Evolutionary conservation across 1,139 yeast species (phyloP).

Genomic region (Pichia cactophila): DNA sequence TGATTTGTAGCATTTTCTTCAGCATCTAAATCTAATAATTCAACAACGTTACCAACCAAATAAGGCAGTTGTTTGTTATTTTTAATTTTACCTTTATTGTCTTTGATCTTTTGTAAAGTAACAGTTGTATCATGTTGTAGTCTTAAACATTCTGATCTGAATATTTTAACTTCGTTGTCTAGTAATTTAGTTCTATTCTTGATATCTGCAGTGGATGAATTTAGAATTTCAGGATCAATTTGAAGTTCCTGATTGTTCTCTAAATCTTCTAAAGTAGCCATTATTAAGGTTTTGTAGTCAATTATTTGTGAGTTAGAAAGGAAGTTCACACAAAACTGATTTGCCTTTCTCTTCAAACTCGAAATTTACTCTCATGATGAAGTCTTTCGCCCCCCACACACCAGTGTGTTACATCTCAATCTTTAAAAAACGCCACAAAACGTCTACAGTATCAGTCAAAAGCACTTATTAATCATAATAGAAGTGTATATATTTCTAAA

Average conservation of each 20-base stretch:
- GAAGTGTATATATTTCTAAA: not conserved
- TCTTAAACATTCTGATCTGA: slow-evolving; percentile 88
- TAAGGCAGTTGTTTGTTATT: slow-evolving; percentile 95
- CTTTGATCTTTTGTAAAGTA: slow-evolving; percentile 91
- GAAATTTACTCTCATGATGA: not conserved
- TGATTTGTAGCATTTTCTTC: slow-evolving; percentile 84
- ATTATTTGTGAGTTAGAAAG: too few relatives aligned
- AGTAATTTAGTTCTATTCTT: slow-evolving; percentile 77
- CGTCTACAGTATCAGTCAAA: not conserved
- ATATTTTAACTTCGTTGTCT: slow-evolving; percentile 93
- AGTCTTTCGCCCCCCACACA: too few relatives aligned
- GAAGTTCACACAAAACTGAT: not conserved
- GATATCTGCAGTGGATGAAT: slow-evolving; percentile 75
- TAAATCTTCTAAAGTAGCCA: slow-evolving; percentile 67
- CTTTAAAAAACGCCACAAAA: too few relatives aligned
- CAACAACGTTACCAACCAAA: slow-evolving; percentile 96
- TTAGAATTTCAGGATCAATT: slow-evolving; percentile 75
- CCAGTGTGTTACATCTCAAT: too few relatives aligned
- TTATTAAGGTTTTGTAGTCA: slow-evolving; percentile 18
- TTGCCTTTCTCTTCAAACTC: not conserved
- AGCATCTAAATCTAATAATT: slow-evolving; percentile 78
- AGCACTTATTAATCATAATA: not conserved
- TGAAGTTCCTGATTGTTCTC: slow-evolving; percentile 42
- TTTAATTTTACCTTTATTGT: slow-evolving; percentile 92
- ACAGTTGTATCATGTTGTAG: slow-evolving; percentile 86